Base-by-base conservation (phyloP, 1,284 basidiomycete species). In the Fomitopsis palustris region DNA sequence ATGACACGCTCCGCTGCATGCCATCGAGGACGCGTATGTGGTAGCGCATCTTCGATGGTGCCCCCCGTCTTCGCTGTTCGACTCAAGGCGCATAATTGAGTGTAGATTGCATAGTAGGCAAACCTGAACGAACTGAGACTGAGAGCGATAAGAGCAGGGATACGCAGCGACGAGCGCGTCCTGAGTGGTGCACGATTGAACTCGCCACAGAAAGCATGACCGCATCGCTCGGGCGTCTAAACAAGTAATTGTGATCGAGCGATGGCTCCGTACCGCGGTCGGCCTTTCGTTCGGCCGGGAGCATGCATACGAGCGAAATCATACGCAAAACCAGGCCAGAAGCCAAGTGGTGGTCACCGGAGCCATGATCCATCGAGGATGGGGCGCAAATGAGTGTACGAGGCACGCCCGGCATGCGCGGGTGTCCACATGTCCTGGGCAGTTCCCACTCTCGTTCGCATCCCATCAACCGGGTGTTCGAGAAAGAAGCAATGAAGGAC, bases 121-220 rank as follows among this genome's bases (percentile, higher is more conserved):
- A 25, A 47, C 29, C 45, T 16, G 23, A 9, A n/a, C 19, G 39
- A 38, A 31, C 37, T 29, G 53, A 4, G 27, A 27, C n/a, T n/a
- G 29, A 10, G 39, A 54, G 39, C 25, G 37, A 42, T 10, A 8
- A 2, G 19, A 33, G 54, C 55, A 62, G 54, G 56, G 64, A 67
- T 65, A 62, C 62, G 65, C 56, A 64, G 56, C 61, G 62, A 63
- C 58, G 65, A 64, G 62, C 63, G 45, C 25, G 45, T 27, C 27
- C 8, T 3, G 35, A 37, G 16, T 37, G 35, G 12, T n/a, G n/a
- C n/a, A 12, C 31, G 31, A 33, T 33, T 12, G 31, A 12, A 33
- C 31, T 33, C 31, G 35, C 35, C 16, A n/a, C 35, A 37, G 35
- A 37, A 37, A 37, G 45, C 45, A 47, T 21, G 45, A 29, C 14